Base-by-base conservation (phyloP, 2,329 filamentous ascomycete genomes). In the Volutella citrinella region DNA sequence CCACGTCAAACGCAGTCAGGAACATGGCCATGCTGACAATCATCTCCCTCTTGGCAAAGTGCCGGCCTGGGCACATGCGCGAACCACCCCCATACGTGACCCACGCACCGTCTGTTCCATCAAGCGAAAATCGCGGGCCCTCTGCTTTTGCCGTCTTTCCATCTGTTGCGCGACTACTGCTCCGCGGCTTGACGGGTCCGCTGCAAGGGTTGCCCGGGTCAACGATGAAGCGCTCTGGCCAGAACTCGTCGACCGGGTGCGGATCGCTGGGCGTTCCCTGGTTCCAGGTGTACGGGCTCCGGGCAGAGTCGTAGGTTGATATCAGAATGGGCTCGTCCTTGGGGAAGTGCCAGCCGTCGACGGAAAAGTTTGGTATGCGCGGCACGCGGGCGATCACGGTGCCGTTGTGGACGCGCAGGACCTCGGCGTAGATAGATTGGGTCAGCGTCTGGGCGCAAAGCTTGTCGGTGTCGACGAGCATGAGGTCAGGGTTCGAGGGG, bases 341-440 rank as follows among this genome's bases (percentile, higher is more conserved):
- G 19, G 38, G 40, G 4, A 53, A 19, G 3, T 29, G 21, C 49
- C 49, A 52, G 20, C 25, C 38, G 1, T 34, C 40, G 10, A 54
- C 32, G 2, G 49, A 42, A 23, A 61, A 51, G 10, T 52, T 46
- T 0, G 36, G 27, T 0, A 39, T 21, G 5, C 42, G 28, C 0
- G 54, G 36, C 5, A 43, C 36, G 14, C 57, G 45, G 0, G 45
- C 43, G 8, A 57, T 32, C 3, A 49, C 38, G 1, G 43, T 43
- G 2, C 43, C 45, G 10, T 47, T 38, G 7, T 44, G 45, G 1
- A 65, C 31, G 2, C 63, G 56, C 0, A 65, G 44, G 1, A 54
- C 52, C 27, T 66, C 62, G 7, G 51, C 51, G 19, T 59, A 65
- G 3, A 64, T 52, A 0, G 63, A 59, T 25, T 58, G 61, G 5